Evolutionary conservation across 768 basidiomycete species (phyloP).

Genomic region (Calvatia gigantea): DNA sequence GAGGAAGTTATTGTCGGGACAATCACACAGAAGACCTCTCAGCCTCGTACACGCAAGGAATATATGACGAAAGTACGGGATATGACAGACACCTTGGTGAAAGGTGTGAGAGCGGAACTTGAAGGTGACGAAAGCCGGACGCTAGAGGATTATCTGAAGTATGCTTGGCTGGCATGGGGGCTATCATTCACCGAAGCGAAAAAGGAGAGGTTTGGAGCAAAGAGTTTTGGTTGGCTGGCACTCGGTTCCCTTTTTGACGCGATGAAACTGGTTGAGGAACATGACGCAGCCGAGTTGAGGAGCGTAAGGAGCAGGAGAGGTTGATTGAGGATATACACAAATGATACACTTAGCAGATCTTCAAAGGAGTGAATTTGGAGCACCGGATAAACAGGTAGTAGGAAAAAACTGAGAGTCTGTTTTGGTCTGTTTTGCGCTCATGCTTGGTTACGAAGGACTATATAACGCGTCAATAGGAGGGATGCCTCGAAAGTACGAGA

Average conservation of each 20-base stretch:
- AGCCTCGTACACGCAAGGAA: conserved; percentile 50
- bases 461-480: conserved; percentile 19
- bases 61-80: conserved; percentile 54
- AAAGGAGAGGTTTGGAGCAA: conserved; percentile 47
- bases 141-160: conserved; percentile 36
- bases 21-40: conserved; percentile 59
- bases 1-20: conserved; percentile 67
- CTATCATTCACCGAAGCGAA: conserved; percentile 28
- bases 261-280: conserved; percentile 42
- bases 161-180: conserved; percentile 56
- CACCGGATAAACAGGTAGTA: neutral
- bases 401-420: neutral
- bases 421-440: conserved; percentile 24
- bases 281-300: conserved; percentile 17
- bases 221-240: conserved; percentile 61
- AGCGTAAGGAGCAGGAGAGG: conserved; percentile 12
- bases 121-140: conserved; percentile 42
- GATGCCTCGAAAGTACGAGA: conserved; percentile 20
- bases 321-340: neutral
- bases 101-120: conserved; percentile 46
- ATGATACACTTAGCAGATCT: conserved; percentile 7
- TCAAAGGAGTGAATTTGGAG: conserved; percentile 1
- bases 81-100: conserved; percentile 49
- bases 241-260: conserved; percentile 56
- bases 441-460: conserved; percentile 77